Evolutionary conservation across 2,329 filamentous ascomycete species (phyloP), one percentile per base, ranked within the genome.

Genomic region (Calonectria pseudoturangicola): DNA sequence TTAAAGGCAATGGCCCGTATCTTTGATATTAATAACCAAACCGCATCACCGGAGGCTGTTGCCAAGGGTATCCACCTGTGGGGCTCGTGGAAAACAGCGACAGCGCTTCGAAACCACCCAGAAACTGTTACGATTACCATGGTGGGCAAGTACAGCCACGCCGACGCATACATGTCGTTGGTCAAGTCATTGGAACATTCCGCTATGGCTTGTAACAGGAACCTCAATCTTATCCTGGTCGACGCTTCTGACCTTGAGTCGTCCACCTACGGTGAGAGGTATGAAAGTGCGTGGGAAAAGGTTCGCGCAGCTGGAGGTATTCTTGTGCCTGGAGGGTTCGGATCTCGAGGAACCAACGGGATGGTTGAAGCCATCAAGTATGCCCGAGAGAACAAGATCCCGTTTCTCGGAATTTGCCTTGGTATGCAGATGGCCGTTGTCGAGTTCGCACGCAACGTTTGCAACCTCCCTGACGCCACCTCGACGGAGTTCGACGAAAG

Each of bases 401-500:
- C 95, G 1, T 98, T 93, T 85, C 89, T 98, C 0, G 97, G 97
- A 72, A 93, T 98, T 75, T 98, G 96, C 82, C 88, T 98, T 27
- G 95, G 95, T 70, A 95, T 98, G 92, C 97, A 98, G 83, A 90
- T 98, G 58, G 95, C 96, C 25, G 95, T 98, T 58, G 93, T 98
- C 77, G 96, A 98, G 84, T 95, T 92, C 78, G 95, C 95, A 2
- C 92, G 95, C 50, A 92, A 95, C 76, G 87, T 96, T 1, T 94
- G 92, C 84, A 90, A 90, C 36, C 88, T 95, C 74, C 79, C 86
- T 30, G 81, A 86, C 12, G 90, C 90, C 41, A 88, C 86, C 3
- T 90, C 88, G 10, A 90, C 91, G 77, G 91, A 92, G 79, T 87
- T 92, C 39, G 78, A 87, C 54, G 82, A 88, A 28, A 81, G 86